phyloP scores from a whole-genome alignment of 2,329 filamentous ascomycete genomes.

The Phyllosticta citribraziliensis region DNA sequence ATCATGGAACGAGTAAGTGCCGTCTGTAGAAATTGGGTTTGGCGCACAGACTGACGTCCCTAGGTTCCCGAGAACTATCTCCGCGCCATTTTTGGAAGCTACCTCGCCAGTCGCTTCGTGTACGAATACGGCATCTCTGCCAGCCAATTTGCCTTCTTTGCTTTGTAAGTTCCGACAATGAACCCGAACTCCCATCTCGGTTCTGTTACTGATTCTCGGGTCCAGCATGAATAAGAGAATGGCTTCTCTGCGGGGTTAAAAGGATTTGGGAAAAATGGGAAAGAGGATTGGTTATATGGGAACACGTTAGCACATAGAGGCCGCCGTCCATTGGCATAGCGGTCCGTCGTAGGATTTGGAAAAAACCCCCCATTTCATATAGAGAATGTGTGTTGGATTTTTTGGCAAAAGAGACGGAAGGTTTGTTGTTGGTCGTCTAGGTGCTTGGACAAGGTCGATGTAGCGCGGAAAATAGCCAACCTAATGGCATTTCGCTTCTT shows the following conservation, averaged over 20 bases:
- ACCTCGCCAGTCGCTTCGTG: constrained; percentile 88
- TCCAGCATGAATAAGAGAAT: constrained; percentile 9
- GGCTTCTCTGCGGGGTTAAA: constrained; percentile 3
- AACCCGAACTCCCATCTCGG: no score
- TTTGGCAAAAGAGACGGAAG: no score
- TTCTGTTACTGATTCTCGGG: not conserved
- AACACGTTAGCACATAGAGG: no score
- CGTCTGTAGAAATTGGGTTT: not conserved
- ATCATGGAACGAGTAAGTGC: constrained; percentile 65
- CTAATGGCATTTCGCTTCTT: no score
- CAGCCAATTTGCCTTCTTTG: constrained; percentile 96
- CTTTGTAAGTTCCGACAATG: constrained; percentile 45
- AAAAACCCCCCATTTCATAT: not conserved
- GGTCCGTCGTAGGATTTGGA: no score
- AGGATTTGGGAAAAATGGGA: not conserved
- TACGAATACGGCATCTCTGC: constrained; percentile 90
- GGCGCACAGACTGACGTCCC: constrained; percentile 14
- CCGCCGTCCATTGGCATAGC: no score
- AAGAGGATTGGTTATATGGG: not conserved
- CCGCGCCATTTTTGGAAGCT: constrained; percentile 90
- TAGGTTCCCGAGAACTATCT: constrained; percentile 84
- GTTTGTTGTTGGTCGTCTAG: no score
- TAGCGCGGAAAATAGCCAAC: no score
- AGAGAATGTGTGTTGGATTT: not conserved
- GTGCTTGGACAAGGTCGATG: no score